A percentile compares a stretch with the other conserved stretches of the same genome.
Evolutionary conservation across 208 protist species (phyloP).

Genomic region (Willaertia magna): DNA sequence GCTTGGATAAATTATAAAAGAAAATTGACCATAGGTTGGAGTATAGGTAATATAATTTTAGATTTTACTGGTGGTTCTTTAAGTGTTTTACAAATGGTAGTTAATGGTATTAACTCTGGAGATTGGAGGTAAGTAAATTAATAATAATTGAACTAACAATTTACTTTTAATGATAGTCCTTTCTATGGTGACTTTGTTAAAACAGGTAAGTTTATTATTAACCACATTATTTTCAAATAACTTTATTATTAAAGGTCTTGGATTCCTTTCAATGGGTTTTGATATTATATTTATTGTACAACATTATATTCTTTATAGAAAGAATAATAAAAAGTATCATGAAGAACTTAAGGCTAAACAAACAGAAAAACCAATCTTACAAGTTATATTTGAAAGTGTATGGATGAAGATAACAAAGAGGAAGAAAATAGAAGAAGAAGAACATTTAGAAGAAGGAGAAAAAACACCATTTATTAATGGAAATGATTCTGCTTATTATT

Average conservation of each 20-base stretch:
- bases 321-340: slow-evolving; percentile 27
- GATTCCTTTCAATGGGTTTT: slow-evolving; percentile 42
- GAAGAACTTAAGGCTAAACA: not conserved
- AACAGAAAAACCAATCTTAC: no score
- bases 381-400: no score
- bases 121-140: no score
- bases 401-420: no score
- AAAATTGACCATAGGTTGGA: slow-evolving; percentile 48
- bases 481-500: no score
- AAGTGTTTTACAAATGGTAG: slow-evolving; percentile 39
- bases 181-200: slow-evolving; percentile 50
- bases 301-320: slow-evolving; percentile 45
- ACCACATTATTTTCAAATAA: slow-evolving; percentile 12
- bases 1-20: slow-evolving; percentile 44
- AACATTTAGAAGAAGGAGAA: not conserved
- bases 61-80: slow-evolving; percentile 48
- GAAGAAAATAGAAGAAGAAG: not conserved
- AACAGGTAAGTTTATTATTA: not conserved
- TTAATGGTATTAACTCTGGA: slow-evolving; percentile 25
- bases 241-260: slow-evolving; percentile 41
- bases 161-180: no score
- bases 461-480: not conserved
- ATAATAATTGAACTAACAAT: no score
- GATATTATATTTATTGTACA: slow-evolving; percentile 52
- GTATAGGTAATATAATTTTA: slow-evolving; percentile 47